Base-by-base conservation (phyloP, 164 flowering plant species). In the Aristolochia fimbriata region DNA sequence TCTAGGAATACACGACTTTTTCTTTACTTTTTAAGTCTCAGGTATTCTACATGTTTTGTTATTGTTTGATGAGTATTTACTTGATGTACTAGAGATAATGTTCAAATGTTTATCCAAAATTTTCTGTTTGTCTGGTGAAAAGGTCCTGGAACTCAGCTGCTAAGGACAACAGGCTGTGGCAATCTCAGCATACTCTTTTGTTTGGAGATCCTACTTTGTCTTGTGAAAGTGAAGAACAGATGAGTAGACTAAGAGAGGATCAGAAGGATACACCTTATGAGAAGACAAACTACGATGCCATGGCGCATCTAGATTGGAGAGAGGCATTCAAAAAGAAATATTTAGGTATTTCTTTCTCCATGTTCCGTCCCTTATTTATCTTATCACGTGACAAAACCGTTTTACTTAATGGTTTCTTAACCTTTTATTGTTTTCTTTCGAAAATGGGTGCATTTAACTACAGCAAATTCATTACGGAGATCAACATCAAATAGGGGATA, bases 101-200 rank as follows among this genome's bases (percentile, higher is more conserved):
- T 49, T 20, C 19, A 17, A 19, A 8, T 17, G 52, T 17, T 49
- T 15, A 17, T 6, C 8, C 52, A 49, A 20, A 20, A 6, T 49
- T 49, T 15, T 49, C 4, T 49, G 6, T 49, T 30, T 55, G 20
- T 55, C 10, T 55, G 53, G 24, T 73, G 47, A 68, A 55, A 69
- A 92, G 96, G 86, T 84, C 81, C 27, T 92, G 98, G 98, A 81
- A 76, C 68, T 65, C 61, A n/a, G 89, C 91, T 15, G 85, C 96
- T 58, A 74, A 62, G 62, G 92, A 92, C 68, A 67, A 83, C 62
- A 62, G 64, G 58, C 67, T 92, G 20, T 92, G 98, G 98, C 72
- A 73, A 68, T 57, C 55, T 7, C 87, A 85, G n/a, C 83, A 79
- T 74, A 51, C 52, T 33, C 62, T 46, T 20, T 65, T 65, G 67